These are phyloP conservation scores for Lotus japonicus DNA, from an alignment of 306 rosid genomes.

Conservation along the genomic window DNA sequence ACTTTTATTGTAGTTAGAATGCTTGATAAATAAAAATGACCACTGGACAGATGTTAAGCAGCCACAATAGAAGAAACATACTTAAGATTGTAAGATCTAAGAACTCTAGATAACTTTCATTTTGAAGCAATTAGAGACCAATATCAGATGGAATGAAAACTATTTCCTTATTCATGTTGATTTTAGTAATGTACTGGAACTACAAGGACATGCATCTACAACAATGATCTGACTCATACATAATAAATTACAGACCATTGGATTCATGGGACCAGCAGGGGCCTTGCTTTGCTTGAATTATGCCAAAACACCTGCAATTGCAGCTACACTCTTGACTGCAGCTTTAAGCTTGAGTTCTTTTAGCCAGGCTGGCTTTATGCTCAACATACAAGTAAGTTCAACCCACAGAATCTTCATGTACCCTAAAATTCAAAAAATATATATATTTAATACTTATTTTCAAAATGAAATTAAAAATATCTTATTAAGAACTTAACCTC, in stretches of 20 bases:
- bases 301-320: slow-evolving; percentile 57
- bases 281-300: slow-evolving; percentile 69
- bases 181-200: neutral
- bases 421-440: neutral
- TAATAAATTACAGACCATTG: slow-evolving; percentile 55
- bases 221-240: slow-evolving; percentile 10
- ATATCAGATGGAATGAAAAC: slow-evolving; percentile 1
- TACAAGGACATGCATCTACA: neutral
- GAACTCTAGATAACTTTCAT: neutral
- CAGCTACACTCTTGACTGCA: slow-evolving; percentile 58
- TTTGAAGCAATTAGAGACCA: slow-evolving; percentile 2
- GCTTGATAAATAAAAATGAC: neutral
- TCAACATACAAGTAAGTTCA: slow-evolving; percentile 76
- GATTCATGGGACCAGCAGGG: slow-evolving; percentile 81
- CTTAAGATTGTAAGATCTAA: neutral
- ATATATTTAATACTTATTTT: neutral
- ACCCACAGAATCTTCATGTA: neutral
- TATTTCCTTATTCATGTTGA: neutral
- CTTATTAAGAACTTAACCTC: neutral
- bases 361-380: slow-evolving; percentile 94
- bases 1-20: neutral
- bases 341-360: slow-evolving; percentile 92
- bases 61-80: neutral
- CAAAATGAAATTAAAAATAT: neutral
- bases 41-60: neutral